Conservation (phyloP, 768 basidiomycete genomes). For the Chalciporus pseudorubinellus region DNA sequence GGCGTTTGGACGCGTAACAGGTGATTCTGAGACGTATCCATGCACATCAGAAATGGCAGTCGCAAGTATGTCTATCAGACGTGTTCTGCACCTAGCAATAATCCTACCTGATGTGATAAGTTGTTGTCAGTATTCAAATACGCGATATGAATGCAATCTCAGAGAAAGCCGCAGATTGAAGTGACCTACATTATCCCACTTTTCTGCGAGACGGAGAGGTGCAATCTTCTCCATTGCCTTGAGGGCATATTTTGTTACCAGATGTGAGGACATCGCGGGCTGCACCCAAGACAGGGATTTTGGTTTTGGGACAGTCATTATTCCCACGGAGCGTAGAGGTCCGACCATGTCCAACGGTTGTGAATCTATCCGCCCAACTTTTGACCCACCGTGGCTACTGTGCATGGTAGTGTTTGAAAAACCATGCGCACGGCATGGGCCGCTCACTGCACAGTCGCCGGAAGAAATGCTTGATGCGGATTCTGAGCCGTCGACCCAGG, state of each 20-base stretch:
- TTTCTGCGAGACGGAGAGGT: conserved; percentile 80
- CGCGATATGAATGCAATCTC: conserved; percentile 1
- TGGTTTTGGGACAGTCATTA: too few species aligned
- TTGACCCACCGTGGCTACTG: too few species aligned
- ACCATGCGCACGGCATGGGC: too few species aligned
- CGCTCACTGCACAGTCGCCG: too few species aligned
- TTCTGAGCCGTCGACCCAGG: too few species aligned
- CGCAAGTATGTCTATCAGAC: conserved; percentile 1
- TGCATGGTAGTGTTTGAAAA: too few species aligned
- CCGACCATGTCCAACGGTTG: too few species aligned
- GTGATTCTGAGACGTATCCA: conserved; percentile 43
- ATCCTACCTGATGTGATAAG: conserved; percentile 55
- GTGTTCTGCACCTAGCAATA: conserved; percentile 58
- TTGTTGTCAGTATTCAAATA: neutral
- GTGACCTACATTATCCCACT: conserved; percentile 88
- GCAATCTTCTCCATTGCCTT: conserved; percentile 82
- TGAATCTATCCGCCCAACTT: too few species aligned
- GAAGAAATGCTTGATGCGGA: too few species aligned
- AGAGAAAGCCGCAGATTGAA: neutral
- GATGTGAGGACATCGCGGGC: conserved; percentile 12
- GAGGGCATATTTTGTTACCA: conserved; percentile 46
- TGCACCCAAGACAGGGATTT: too few species aligned
- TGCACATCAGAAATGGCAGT: conserved; percentile 2
- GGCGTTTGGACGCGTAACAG: conserved; percentile 43
- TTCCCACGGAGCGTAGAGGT: too few species aligned